Conservation (phyloP, 192 early-diverging fungal species). For the Coemansia sp. region DNA sequence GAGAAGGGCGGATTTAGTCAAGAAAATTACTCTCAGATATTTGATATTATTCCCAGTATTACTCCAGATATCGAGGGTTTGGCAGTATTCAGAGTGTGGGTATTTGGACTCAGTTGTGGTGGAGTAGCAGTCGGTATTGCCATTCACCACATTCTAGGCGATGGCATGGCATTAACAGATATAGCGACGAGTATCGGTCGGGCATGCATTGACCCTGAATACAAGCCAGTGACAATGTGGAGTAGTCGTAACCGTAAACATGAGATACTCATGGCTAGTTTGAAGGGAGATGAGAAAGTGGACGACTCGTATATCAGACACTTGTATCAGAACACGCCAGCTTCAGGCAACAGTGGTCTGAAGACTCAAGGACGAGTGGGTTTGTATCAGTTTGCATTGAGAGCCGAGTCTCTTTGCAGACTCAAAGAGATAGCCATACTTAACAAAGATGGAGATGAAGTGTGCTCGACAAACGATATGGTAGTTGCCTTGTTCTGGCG, state of each 20-base stretch:
- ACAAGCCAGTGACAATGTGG: not conserved
- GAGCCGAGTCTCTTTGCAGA: not conserved
- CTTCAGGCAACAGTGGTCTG: not conserved
- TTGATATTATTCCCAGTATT: not conserved
- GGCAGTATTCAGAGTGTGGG: conserved; percentile 10
- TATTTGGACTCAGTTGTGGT: conserved; percentile 15
- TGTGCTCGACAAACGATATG: conserved; percentile 21
- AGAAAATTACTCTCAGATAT: conserved; percentile 16
- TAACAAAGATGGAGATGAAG: not conserved
- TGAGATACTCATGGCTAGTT: not conserved
- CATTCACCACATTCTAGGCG: conserved; percentile 25
- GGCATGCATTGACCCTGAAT: not conserved
- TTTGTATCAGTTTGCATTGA: conserved; percentile 9
- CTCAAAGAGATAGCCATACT: conserved; percentile 3
- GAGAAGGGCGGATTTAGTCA: conserved; percentile 17
- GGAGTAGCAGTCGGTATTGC: conserved; percentile 6
- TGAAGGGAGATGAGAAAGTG: not conserved
- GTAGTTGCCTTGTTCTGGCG: conserved; percentile 39
- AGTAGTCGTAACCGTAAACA: not conserved
- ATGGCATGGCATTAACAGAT: not conserved
- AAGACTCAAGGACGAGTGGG: not conserved
- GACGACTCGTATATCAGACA: not conserved
- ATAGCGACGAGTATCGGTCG: conserved; percentile 11
- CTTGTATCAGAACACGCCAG: not conserved
- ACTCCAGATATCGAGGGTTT: conserved; percentile 15